A percentile compares a stretch with the other conserved stretches of the same genome.
Conservation (phyloP, 1,284 basidiomycete species). For the Cystobasidium slooffiae region DNA sequence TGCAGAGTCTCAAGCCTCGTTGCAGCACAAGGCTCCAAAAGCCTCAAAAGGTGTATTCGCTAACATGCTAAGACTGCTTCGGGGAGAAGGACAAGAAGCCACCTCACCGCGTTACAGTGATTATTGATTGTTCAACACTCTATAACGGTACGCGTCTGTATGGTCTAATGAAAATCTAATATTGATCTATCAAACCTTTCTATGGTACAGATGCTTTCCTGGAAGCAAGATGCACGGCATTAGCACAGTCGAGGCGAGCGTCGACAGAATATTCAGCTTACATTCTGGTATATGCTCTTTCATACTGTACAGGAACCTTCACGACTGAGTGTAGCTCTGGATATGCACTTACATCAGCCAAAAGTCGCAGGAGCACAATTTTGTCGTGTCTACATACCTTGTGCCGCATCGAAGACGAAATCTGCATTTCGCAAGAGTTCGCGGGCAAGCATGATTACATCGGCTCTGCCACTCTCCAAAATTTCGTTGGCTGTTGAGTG, state of each 20-base stretch:
- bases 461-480: constrained; percentile 68
- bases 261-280: constrained; percentile 46
- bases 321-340: constrained; percentile 37
- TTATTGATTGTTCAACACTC: too few relatives aligned
- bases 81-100: too few relatives aligned
- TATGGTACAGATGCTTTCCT: constrained; percentile 30
- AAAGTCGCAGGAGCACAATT: too few relatives aligned
- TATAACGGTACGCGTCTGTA: too few relatives aligned
- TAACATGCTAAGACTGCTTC: too few relatives aligned
- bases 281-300: constrained; percentile 66
- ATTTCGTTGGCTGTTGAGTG: constrained; percentile 64
- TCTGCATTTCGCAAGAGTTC: constrained; percentile 68
- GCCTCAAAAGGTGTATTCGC: too few relatives aligned
- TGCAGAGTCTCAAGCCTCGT: too few relatives aligned
- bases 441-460: constrained; percentile 71
- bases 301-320: constrained; percentile 69
- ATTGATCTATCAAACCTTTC: not conserved
- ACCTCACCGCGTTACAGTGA: too few relatives aligned
- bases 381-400: constrained; percentile 1
- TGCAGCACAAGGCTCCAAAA: too few relatives aligned
- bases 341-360: not conserved
- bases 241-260: not conserved
- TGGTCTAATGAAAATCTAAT: not conserved
- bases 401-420: constrained; percentile 61
- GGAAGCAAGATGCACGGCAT: not conserved